Percentiles rank a stretch among this genome's conserved stretches.
Evolutionary conservation across 2,329 filamentous ascomycete genomes (phyloP).

Genomic region (Claviceps fusiformis): DNA sequence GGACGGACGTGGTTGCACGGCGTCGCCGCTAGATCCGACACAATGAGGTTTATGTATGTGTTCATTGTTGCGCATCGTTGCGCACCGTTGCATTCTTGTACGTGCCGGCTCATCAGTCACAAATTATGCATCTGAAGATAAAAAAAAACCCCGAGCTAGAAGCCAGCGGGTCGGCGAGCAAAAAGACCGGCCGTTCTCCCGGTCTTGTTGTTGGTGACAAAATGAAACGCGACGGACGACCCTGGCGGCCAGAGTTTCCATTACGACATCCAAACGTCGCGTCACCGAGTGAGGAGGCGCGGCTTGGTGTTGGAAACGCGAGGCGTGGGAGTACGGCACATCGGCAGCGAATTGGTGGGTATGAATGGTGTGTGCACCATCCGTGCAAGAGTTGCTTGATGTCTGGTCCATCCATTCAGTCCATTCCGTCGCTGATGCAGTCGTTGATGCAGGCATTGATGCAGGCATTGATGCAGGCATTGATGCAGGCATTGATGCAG

Average conservation of each 20-base stretch:
- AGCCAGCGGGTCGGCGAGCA: neutral
- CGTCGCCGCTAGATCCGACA: constrained; percentile 1
- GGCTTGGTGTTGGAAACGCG: neutral
- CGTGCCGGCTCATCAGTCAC: too few relatives aligned
- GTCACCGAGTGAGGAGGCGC: neutral
- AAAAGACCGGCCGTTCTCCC: neutral
- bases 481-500: too few relatives aligned
- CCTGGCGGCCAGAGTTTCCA: constrained; percentile 5
- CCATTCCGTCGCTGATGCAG: too few relatives aligned
- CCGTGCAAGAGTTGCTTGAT: neutral
- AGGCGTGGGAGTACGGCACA: neutral
- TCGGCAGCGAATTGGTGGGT: constrained; percentile 1
- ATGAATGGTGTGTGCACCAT: neutral
- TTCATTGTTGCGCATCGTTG: neutral
- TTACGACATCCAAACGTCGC: constrained; percentile 7
- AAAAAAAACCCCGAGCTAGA: neutral
- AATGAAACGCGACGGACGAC: neutral
- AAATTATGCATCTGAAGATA: neutral
- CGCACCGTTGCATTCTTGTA: neutral
- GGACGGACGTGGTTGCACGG: neutral
- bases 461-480: neutral
- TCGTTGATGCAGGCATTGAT: neutral
- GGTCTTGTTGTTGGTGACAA: neutral
- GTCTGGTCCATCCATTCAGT: neutral
- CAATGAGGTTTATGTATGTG: neutral